A percentile compares a stretch with the other conserved stretches of the same genome.
Conservation (phyloP, 2,329 filamentous ascomycete genomes). For the Tetracladium maxilliforme region DNA sequence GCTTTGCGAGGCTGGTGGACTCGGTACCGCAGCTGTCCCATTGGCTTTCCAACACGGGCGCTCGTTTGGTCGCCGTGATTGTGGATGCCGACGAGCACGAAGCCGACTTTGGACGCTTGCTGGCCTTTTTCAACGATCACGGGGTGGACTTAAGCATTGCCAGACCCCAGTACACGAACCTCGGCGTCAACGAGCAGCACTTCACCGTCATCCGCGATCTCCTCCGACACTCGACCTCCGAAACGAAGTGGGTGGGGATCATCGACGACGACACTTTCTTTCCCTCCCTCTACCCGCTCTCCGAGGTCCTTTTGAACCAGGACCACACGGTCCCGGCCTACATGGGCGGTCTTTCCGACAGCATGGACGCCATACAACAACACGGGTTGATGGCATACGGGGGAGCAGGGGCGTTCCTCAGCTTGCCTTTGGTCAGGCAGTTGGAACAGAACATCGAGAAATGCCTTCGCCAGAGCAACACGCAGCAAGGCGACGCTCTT, state of each 20-base stretch:
- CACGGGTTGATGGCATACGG: slow-evolving; percentile 16
- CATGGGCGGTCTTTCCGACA: slow-evolving; percentile 12
- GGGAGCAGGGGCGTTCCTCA: slow-evolving; percentile 13
- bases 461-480: slow-evolving; percentile 8
- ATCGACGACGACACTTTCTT: slow-evolving; percentile 18
- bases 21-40: slow-evolving; percentile 13
- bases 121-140: slow-evolving; percentile 18
- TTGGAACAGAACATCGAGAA: slow-evolving; percentile 10
- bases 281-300: slow-evolving; percentile 11
- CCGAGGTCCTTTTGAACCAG: slow-evolving; percentile 15
- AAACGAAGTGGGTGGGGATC: slow-evolving; percentile 1
- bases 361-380: slow-evolving; percentile 14
- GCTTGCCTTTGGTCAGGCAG: slow-evolving; percentile 10
- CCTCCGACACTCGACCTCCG: not conserved
- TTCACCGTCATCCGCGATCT: not conserved
- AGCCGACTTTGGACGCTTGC: slow-evolving; percentile 25
- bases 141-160: not conserved
- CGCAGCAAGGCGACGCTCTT: slow-evolving; percentile 13
- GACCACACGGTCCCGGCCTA: slow-evolving; percentile 11
- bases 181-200: not conserved
- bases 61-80: no score
- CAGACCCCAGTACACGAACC: not conserved
- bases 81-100: slow-evolving; percentile 23
- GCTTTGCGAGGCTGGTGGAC: slow-evolving; percentile 11
- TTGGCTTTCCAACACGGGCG: slow-evolving; percentile 14